phyloP scores from a whole-genome alignment of 371 early-diverging fungal species.

The Mucor lusitanicus region DNA sequence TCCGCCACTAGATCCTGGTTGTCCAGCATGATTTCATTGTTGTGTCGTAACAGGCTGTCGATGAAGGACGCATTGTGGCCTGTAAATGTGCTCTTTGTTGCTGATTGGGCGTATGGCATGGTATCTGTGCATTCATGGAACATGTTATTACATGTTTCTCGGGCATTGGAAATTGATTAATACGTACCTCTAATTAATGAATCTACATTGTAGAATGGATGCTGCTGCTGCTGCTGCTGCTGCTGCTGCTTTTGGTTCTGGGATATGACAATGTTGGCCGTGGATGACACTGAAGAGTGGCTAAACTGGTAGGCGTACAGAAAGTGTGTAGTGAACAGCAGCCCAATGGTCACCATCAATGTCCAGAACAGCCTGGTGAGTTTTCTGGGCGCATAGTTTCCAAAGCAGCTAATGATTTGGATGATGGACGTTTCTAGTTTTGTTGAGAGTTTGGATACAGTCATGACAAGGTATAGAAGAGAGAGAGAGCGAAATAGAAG shows the following conservation, averaged over 20 bases:
- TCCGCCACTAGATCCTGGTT: neutral
- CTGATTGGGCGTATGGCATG: too few relatives aligned
- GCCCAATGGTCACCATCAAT: neutral
- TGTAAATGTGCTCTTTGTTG: neutral
- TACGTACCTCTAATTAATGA: neutral
- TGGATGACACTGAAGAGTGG: neutral
- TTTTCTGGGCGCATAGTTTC: conserved; percentile 5
- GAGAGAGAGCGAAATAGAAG: neutral
- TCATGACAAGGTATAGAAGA: neutral
- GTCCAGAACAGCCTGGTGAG: conserved; percentile 4
- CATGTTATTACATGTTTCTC: neutral
- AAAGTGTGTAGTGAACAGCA: conserved; percentile 12
- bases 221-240: too few relatives aligned
- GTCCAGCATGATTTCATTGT: neutral
- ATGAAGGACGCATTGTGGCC: neutral
- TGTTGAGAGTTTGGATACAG: neutral
- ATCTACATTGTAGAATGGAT: neutral
- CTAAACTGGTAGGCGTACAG: conserved; percentile 6
- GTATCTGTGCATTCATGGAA: neutral
- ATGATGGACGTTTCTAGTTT: neutral
- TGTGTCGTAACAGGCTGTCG: neutral
- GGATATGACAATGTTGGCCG: neutral
- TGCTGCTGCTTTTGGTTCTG: neutral
- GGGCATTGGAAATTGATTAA: neutral
- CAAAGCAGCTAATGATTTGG: neutral